These are phyloP conservation scores for Pyrus communis DNA, from an alignment of 306 rosid species.

Conservation along the genomic window DNA sequence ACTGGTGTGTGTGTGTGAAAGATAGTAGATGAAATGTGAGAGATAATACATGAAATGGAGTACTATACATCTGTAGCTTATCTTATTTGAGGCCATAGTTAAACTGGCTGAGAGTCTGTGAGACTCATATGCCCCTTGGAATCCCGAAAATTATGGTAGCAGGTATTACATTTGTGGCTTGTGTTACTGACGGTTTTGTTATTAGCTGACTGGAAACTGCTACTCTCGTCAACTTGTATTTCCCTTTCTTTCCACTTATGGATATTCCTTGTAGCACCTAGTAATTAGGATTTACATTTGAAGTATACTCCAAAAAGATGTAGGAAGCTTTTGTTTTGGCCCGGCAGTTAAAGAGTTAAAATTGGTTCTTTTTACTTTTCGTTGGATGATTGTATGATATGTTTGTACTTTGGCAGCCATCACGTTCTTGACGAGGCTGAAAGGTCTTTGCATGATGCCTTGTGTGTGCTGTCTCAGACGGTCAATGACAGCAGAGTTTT, in stretches of 20 bases:
- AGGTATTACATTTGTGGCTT: background rate
- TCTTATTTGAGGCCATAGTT: background rate
- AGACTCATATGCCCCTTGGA: background rate
- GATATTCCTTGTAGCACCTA: background rate
- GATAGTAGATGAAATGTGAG: background rate
- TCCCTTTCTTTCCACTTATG: no score
- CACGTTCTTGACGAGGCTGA: constrained; percentile 97
- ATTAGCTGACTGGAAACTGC: background rate
- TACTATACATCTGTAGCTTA: background rate
- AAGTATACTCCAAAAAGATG: background rate
- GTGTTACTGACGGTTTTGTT: background rate
- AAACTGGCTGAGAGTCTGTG: background rate
- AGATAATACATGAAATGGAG: background rate
- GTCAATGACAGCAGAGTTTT: constrained; percentile 87
- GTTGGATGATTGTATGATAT: background rate
- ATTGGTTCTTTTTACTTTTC: background rate
- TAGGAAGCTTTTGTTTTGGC: background rate
- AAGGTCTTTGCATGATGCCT: constrained; percentile 95
- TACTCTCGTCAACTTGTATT: no score
- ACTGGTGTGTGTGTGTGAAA: background rate
- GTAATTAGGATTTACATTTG: background rate
- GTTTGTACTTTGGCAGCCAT: constrained; percentile 53
- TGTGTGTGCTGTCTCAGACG: constrained; percentile 94
- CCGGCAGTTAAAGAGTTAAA: background rate
- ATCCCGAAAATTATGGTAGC: background rate